Percentiles rank a stretch among this genome's conserved stretches.
Evolutionary conservation across 140 eudicot genomes (phyloP).

Genomic region (Flaveria floridana): DNA sequence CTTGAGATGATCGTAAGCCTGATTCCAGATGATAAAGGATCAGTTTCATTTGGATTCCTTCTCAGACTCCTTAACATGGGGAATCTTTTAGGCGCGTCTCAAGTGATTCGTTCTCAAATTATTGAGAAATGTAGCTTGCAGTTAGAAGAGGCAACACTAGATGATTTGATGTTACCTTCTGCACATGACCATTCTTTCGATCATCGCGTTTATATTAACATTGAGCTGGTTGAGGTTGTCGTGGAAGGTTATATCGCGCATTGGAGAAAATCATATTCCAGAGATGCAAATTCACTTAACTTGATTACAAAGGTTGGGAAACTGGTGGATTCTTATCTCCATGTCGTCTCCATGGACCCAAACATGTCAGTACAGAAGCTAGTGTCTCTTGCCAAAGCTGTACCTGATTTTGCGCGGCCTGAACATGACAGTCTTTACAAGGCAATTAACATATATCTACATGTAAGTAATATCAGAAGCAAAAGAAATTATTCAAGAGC

Average conservation of each 20-base stretch:
- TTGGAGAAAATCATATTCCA: slow-evolving; percentile 48
- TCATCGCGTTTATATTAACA: slow-evolving; percentile 39
- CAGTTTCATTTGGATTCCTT: slow-evolving; percentile 73
- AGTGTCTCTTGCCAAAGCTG: slow-evolving; percentile 61
- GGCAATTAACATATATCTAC: slow-evolving; percentile 68
- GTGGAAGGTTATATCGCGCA: slow-evolving; percentile 58
- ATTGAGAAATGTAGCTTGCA: slow-evolving; percentile 57
- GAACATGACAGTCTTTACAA: slow-evolving; percentile 75
- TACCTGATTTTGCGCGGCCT: slow-evolving; percentile 71
- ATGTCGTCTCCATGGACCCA: slow-evolving; percentile 53
- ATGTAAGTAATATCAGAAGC: slow-evolving; percentile 36
- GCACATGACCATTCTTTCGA: slow-evolving; percentile 33
- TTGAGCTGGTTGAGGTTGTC: slow-evolving; percentile 51
- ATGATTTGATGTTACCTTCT: slow-evolving; percentile 51
- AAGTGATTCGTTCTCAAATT: slow-evolving; percentile 53
- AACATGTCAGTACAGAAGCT: slow-evolving; percentile 55
- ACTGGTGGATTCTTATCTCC: slow-evolving; percentile 72
- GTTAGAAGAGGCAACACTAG: slow-evolving; percentile 54
- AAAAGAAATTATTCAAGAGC: neutral
- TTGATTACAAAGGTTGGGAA: slow-evolving; percentile 54
- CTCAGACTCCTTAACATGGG: slow-evolving; percentile 55
- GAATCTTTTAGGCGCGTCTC: slow-evolving; percentile 46
- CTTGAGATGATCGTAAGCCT: slow-evolving; percentile 63
- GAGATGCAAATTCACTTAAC: slow-evolving; percentile 31
- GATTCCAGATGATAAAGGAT: slow-evolving; percentile 64